Percentiles rank a stretch among this genome's conserved stretches.
These are phyloP conservation scores for Mortierella sp. DNA, from an alignment of 371 early-diverging fungal genomes.

Conservation along the genomic window DNA sequence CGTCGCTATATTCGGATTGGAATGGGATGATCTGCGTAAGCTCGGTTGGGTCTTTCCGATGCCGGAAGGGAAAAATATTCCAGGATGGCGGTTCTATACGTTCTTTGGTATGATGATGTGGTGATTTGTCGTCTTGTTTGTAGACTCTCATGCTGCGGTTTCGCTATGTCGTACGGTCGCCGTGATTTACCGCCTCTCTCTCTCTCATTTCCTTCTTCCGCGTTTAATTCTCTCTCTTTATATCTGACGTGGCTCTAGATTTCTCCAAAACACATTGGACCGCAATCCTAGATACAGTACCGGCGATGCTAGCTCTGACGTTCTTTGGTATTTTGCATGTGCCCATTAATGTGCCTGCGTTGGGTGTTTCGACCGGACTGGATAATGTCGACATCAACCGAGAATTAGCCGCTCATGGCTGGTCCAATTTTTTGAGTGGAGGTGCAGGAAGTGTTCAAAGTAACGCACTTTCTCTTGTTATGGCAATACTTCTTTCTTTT, in stretches of 20 bases:
- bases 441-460: constrained; percentile 84
- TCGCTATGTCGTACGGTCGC: too few relatives aligned
- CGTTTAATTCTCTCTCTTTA: too few relatives aligned
- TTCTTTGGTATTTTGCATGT: constrained; percentile 97
- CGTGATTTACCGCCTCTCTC: too few relatives aligned
- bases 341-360: constrained; percentile 93
- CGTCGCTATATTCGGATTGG: constrained; percentile 68
- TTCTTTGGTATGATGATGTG: constrained; percentile 78
- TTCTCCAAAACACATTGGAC: too few relatives aligned
- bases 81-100: constrained; percentile 90
- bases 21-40: constrained; percentile 74
- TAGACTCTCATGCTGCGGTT: too few relatives aligned
- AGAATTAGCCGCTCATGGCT: constrained; percentile 94
- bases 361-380: constrained; percentile 89
- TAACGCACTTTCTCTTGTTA: too few relatives aligned
- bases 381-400: constrained; percentile 89
- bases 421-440: constrained; percentile 89
- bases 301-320: constrained; percentile 92
- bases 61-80: constrained; percentile 74
- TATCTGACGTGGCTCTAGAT: too few relatives aligned
- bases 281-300: constrained; percentile 79
- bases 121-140: too few relatives aligned
- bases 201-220: too few relatives aligned
- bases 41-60: constrained; percentile 90
- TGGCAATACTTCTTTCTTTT: too few relatives aligned